Evolutionary conservation across 148 eudicot genomes (phyloP), one percentile per base, ranked within the genome.

Genomic region (Amaranthus hypochondriacus): DNA sequence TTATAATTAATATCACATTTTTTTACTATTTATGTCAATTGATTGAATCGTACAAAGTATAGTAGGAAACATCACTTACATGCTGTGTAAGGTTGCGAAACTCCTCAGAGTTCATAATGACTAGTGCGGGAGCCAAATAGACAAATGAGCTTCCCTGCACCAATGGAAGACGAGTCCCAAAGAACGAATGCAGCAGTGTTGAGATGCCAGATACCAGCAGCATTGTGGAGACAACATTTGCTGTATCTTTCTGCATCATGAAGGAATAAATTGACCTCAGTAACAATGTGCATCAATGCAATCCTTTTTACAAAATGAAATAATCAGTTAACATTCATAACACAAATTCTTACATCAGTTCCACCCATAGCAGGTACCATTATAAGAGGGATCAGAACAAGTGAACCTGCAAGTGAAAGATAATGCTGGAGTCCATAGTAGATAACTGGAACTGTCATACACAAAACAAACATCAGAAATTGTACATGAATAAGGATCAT

Each of bases 141-240:
- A 92, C 90, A 86, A 95, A 95, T 62, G 98, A 95, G 84, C 97
- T 88, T 78, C 98, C 98, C 80, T 92, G 97, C 77, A 95, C 87
- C 86, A 95, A 72, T 39, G 98, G 98, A 70, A 95, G 90, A n/a
- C 97, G 88, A 75, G 98, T 95, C 18, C 98, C 98, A 72, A 95
- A 86, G 77, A 82, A 92, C 46, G 90, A 83, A 80, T 95, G 90
- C 71, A 95, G 78, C 71, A 95, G 79, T 4, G 98, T 95, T 61
- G 98, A 80, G 78, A 92, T 74, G 82, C 98, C 97, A 76, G 98
- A 88, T 28, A 95, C 86, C 62, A 95, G 78, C 79, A 92, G 74
- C 87, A 92, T 85, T 46, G 98, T 90, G 70, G 97, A 92, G 78
- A 95, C 85, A 57, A 95, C 90, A 71, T 85, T 81, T 39, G 97